A percentile compares a stretch with the other conserved stretches of the same genome.
phyloP scores from a whole-genome alignment of 805 yeast species.

The Suhomyces sp. region DNA sequence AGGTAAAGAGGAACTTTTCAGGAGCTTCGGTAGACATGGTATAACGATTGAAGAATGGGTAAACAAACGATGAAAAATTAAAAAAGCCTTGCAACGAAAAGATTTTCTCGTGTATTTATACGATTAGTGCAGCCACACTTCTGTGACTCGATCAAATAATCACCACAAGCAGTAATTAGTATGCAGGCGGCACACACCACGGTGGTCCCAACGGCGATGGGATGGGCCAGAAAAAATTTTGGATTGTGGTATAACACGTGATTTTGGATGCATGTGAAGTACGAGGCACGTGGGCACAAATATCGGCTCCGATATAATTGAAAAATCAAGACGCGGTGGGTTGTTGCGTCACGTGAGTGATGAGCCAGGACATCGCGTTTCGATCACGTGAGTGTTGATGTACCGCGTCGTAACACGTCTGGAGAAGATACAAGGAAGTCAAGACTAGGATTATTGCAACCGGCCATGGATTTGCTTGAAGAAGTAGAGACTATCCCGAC shows the following conservation, averaged over 20 bases:
- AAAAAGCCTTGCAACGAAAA: not conserved
- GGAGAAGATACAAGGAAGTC: not conserved
- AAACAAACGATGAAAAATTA: not conserved
- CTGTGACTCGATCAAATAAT: not conserved
- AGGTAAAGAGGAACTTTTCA: conserved; percentile 62
- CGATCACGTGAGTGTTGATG: not conserved
- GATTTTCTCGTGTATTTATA: conserved; percentile 5
- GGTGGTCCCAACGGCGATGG: conserved; percentile 2
- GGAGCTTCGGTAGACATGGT: conserved; percentile 8
- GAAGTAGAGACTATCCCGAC: conserved; percentile 8
- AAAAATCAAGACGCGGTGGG: not conserved
- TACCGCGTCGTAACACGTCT: not conserved
- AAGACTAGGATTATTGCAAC: too few species aligned
- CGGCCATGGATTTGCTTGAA: conserved; percentile 11
- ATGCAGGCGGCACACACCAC: conserved; percentile 1
- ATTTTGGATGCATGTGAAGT: not conserved
- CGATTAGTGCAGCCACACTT: conserved; percentile 3
- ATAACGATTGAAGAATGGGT: not conserved
- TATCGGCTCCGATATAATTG: not conserved
- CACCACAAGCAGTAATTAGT: not conserved
- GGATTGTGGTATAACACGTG: conserved; percentile 4
- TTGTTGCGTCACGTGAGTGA: not conserved
- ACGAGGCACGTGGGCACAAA: not conserved
- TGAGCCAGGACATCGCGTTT: not conserved
- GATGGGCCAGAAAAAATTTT: not conserved